Conservation (phyloP, 306 rosid genomes). For the Nissolia schottii region DNA sequence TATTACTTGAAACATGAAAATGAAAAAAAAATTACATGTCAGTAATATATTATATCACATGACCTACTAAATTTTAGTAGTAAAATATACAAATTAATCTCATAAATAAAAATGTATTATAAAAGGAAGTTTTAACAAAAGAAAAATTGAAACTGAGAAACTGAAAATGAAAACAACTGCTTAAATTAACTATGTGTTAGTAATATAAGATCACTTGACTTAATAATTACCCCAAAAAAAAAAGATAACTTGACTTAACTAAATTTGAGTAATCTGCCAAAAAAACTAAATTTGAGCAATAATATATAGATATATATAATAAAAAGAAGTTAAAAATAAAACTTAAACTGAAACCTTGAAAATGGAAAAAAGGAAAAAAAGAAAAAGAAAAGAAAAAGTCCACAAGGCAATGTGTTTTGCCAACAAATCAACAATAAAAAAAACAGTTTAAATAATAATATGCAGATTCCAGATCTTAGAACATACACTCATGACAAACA, state of each 20-base stretch:
- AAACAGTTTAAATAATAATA: conserved; percentile 27
- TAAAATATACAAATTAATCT: too few species aligned
- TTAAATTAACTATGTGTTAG: too few species aligned
- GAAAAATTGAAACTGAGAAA: not conserved
- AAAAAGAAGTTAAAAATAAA: not conserved
- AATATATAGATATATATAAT: not conserved
- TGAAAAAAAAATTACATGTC: too few species aligned
- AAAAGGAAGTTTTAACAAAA: not conserved
- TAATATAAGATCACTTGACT: too few species aligned
- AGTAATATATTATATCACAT: too few species aligned
- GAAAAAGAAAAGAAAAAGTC: not conserved
- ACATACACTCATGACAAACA: conserved; percentile 47
- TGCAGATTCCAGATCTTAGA: conserved; percentile 42
- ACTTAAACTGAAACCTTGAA: not conserved
- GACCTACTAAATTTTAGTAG: too few species aligned
- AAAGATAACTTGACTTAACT: too few species aligned
- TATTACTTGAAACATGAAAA: too few species aligned
- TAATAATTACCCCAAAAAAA: too few species aligned
- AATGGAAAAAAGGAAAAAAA: not conserved
- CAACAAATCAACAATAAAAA: conserved; percentile 27
- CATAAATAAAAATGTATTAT: not conserved
- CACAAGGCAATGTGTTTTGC: conserved; percentile 18
- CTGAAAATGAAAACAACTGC: not conserved
- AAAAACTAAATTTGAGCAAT: not conserved
- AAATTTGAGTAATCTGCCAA: too few species aligned